These are phyloP conservation scores for Rugonectria rugulosa DNA, from an alignment of 2,329 filamentous ascomycete species.

Conservation along the genomic window DNA sequence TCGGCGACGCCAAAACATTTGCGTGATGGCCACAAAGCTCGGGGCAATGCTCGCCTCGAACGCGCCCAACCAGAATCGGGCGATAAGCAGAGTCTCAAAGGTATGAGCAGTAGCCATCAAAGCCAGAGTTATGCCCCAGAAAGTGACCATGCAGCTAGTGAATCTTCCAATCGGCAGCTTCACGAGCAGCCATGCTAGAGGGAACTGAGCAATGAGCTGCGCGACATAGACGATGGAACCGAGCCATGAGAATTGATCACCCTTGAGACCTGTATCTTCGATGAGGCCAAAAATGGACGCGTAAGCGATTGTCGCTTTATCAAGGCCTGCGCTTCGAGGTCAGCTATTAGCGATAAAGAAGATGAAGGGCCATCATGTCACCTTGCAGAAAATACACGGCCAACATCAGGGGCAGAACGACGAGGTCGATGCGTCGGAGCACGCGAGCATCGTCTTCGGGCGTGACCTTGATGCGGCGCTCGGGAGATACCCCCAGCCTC, in stretches of 20 bases:
- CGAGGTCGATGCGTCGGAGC: conserved; percentile 24
- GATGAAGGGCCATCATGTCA: not conserved
- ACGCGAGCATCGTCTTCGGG: conserved; percentile 32
- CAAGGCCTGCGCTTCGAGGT: conserved; percentile 44
- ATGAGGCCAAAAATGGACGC: conserved; percentile 70
- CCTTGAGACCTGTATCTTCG: conserved; percentile 62
- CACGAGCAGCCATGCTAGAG: not conserved
- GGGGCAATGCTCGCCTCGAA: conserved; percentile 28
- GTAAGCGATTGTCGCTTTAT: conserved; percentile 69
- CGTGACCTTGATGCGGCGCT: conserved; percentile 28
- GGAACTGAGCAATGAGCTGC: conserved; percentile 8
- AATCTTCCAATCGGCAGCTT: conserved; percentile 1
- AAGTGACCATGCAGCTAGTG: not conserved
- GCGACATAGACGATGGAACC: conserved; percentile 25
- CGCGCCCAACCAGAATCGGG: conserved; percentile 38
- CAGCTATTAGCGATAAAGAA: not conserved
- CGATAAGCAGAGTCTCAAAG: conserved; percentile 35
- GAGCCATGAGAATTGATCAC: conserved; percentile 65
- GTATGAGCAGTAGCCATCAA: conserved; percentile 48
- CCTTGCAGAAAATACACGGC: conserved; percentile 31
- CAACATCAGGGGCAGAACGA: conserved; percentile 32
- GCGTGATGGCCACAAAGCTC: conserved; percentile 1
- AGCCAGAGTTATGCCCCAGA: conserved; percentile 25
- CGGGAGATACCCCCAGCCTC: conserved; percentile 21
- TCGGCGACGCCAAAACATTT: conserved; percentile 13